Evolutionary conservation across 139 green algal genomes (phyloP).

Genomic region (Klebsormidium nitens): DNA sequence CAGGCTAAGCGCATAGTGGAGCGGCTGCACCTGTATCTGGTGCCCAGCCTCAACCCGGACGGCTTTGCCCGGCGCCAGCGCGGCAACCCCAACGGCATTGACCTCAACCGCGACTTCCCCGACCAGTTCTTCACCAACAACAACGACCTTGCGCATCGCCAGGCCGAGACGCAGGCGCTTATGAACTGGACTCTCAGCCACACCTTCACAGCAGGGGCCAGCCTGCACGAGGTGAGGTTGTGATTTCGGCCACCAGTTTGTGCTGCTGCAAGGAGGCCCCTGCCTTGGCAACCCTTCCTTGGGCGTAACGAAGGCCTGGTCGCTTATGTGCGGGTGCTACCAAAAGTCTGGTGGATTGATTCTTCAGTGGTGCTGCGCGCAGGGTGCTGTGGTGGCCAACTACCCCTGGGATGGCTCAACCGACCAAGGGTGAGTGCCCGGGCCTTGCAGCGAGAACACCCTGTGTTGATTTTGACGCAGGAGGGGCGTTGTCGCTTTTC

Average conservation of each 20-base stretch:
- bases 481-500: no score
- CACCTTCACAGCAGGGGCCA: constrained; percentile 18
- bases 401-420: constrained; percentile 53
- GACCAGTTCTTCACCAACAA: constrained; percentile 52
- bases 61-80: constrained; percentile 58
- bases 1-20: constrained; percentile 52
- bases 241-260: no score
- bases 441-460: neutral
- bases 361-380: constrained; percentile 5
- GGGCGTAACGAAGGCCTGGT: no score
- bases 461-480: neutral
- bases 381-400: constrained; percentile 50
- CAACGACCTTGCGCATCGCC: constrained; percentile 1
- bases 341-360: neutral
- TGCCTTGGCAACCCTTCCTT: no score
- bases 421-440: constrained; percentile 22
- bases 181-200: constrained; percentile 24
- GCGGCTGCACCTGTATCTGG: constrained; percentile 57
- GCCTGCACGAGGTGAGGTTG: constrained; percentile 41
- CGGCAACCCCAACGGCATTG: constrained; percentile 44
- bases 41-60: constrained; percentile 84
- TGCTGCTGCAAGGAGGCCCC: no score
- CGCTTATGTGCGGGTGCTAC: no score
- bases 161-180: constrained; percentile 33
- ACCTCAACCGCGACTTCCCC: constrained; percentile 91